A percentile compares a stretch with the other conserved stretches of the same genome.
Conservation (phyloP, 2,329 filamentous ascomycete genomes). For the Fusarium sp. region DNA sequence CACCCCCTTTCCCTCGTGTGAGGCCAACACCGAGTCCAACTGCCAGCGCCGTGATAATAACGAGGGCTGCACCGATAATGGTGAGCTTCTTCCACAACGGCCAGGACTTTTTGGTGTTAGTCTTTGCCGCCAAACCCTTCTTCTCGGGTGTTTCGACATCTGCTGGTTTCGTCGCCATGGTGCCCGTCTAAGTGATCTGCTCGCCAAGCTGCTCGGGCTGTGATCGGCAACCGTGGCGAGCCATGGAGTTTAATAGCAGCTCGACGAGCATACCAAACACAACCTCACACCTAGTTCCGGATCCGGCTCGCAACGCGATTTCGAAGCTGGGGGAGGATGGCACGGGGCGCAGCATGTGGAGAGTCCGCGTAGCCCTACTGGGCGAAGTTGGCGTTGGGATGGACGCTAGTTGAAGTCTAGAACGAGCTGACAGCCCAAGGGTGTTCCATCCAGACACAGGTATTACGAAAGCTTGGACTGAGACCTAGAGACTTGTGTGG, state of each 20-base stretch:
- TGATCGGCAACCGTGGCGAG: not conserved
- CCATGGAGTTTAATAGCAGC: conserved; percentile 10
- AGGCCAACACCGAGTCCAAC: conserved; percentile 70
- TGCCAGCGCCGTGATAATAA: conserved; percentile 57
- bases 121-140: not conserved
- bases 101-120: conserved; percentile 32
- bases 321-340: not conserved
- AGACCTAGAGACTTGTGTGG: not conserved
- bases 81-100: conserved; percentile 49
- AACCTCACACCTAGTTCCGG: conserved; percentile 22
- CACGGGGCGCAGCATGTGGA: conserved; percentile 25
- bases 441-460: not conserved
- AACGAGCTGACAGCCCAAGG: conserved; percentile 21
- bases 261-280: conserved; percentile 19
- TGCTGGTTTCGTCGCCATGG: conserved; percentile 18
- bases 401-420: conserved; percentile 19
- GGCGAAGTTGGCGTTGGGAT: conserved; percentile 24
- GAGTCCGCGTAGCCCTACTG: conserved; percentile 14
- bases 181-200: not conserved
- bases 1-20: conserved; percentile 46
- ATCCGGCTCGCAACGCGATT: conserved; percentile 24
- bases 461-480: not conserved
- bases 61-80: conserved; percentile 39
- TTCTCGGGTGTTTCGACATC: conserved; percentile 16
- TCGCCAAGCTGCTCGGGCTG: not conserved